Evolutionary conservation across 2,329 filamentous ascomycete species (phyloP), one percentile per base, ranked within the genome.

Genomic region (Pseudogymnoascus sp.): DNA sequence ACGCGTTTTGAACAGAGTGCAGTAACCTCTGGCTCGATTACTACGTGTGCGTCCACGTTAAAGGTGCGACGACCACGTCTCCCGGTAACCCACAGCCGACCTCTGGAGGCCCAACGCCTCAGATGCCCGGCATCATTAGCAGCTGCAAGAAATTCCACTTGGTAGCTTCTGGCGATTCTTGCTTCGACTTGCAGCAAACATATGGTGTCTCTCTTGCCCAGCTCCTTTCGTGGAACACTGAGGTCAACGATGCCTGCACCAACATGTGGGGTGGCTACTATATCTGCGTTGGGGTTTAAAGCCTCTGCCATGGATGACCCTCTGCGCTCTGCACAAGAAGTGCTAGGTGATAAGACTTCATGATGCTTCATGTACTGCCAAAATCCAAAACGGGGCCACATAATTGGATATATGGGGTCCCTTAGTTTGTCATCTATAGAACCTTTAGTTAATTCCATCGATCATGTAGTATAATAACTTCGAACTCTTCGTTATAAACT

Each of bases 251-350:
- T 0, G 61, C 67, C 38, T 77, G 74, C 67, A 66, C 62, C 41
- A 76, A 76, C 65, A 67, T 76, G 17, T 75, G 73, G 74, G 63
- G 69, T 33, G 73, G 69, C 5, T 74, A 73, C 61, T 66, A 67
- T 41, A 74, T 76, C 66, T 77, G 75, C 64, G 67, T 72, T 17
- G 44, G 39, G 3, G 39, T 42, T 9, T 42, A 42, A 25, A 4
- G 36, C 73, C 78, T 2, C 21, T 13, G 76, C 73, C 0, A 42
- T 42, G 4, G 81, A 82, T 3, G 80, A 78, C 35, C 81, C 87
- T 4, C 62, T 51, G 21, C 21, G 21, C 21, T 21, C 21, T 21
- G 21, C 21, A 21, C 2, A 21, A 21, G 21, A 4, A 21, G 21
- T 21, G 21, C 21, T 21, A 21, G 21, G 21, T 21, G 21, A 21